Conservation (phyloP, 1,139 yeast genomes). For the Schizosaccharomyces versatilis region DNA sequence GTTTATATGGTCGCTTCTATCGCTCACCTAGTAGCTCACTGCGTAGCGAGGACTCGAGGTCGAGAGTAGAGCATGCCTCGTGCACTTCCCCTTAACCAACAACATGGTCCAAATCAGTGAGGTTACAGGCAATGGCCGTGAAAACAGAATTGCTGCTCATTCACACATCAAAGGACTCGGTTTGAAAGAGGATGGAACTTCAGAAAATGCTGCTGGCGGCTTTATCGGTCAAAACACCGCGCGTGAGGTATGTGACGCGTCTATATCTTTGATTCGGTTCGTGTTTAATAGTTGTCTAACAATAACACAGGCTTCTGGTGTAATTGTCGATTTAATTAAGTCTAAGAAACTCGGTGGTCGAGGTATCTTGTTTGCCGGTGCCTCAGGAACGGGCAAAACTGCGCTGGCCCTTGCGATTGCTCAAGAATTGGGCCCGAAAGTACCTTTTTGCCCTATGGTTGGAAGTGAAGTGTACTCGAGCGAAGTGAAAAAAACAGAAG, state of each 20-base stretch:
- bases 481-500: constrained; percentile 92
- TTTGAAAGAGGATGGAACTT: constrained; percentile 70
- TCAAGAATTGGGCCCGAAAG: constrained; percentile 93
- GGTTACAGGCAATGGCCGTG: constrained; percentile 39
- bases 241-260: constrained; percentile 30
- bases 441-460: constrained; percentile 93
- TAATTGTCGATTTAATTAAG: constrained; percentile 79
- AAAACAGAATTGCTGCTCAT: constrained; percentile 81
- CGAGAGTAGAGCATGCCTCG: too few species aligned
- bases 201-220: constrained; percentile 74
- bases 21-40: too few species aligned
- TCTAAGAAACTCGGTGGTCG: constrained; percentile 87
- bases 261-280: not conserved
- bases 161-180: constrained; percentile 94
- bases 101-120: constrained; percentile 68
- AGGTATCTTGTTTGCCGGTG: constrained; percentile 88
- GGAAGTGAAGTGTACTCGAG: constrained; percentile 92
- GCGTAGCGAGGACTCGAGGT: too few species aligned
- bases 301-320: constrained; percentile 52
- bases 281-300: not conserved
- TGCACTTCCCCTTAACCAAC: not conserved
- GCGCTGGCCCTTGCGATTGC: constrained; percentile 90
- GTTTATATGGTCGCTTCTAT: too few species aligned
- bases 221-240: constrained; percentile 90
- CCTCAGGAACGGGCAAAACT: constrained; percentile 96